These are phyloP conservation scores for Trichophaea hybrida DNA, from an alignment of 2,329 filamentous ascomycete genomes.

Conservation along the genomic window DNA sequence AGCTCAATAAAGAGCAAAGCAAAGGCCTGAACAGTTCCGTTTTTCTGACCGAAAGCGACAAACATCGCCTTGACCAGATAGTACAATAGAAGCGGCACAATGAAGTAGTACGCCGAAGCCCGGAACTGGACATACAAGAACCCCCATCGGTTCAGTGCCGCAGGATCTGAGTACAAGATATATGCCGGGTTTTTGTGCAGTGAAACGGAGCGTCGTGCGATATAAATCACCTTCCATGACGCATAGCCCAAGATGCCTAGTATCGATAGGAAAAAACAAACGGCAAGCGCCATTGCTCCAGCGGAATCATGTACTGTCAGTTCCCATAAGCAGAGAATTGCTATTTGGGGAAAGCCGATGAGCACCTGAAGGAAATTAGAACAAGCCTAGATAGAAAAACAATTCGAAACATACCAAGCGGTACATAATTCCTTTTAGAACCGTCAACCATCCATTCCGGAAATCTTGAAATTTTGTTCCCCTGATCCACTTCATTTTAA, in stretches of 20 bases:
- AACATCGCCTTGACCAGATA: constrained; percentile 80
- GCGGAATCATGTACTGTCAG: constrained; percentile 73
- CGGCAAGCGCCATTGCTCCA: constrained; percentile 70
- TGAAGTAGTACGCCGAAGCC: constrained; percentile 89
- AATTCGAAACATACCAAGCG: constrained; percentile 42
- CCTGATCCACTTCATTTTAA: constrained; percentile 64
- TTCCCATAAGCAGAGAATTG: constrained; percentile 84
- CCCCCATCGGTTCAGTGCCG: constrained; percentile 90
- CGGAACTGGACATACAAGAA: constrained; percentile 96
- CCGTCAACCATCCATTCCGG: constrained; percentile 82
- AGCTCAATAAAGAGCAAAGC: constrained; percentile 74
- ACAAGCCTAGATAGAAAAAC: neutral
- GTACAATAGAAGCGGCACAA: constrained; percentile 64
- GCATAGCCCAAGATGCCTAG: constrained; percentile 68
- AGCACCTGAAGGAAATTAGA: constrained; percentile 40
- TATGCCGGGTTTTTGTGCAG: constrained; percentile 96
- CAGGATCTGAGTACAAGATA: constrained; percentile 91
- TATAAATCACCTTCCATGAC: constrained; percentile 72
- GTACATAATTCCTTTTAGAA: constrained; percentile 88
- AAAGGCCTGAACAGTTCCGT: constrained; percentile 60
- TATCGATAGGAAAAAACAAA: constrained; percentile 79
- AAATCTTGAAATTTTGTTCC: constrained; percentile 81
- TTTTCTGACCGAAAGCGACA: constrained; percentile 62
- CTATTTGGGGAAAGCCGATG: constrained; percentile 84
- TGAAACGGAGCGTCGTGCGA: constrained; percentile 72